Evolutionary conservation across 305 asterid genomes (phyloP), one percentile per base, ranked within the genome.

Genomic region (Solanum hybrid): DNA sequence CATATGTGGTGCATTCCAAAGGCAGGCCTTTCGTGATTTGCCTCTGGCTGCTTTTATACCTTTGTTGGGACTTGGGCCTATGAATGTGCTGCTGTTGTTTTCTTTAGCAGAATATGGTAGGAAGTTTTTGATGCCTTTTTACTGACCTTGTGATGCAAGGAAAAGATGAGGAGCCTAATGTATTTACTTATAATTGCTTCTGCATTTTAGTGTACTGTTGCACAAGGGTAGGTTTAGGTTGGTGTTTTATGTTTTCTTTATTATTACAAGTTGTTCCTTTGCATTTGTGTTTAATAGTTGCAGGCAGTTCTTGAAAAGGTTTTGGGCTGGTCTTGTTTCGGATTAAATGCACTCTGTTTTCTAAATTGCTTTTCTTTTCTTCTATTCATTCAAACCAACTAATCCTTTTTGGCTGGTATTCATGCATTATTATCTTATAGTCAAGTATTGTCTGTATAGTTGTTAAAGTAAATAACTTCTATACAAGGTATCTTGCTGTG

Each of bases 41-140:
- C 41, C 45, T 84, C 88, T 6, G 38, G 88, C 51, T 84, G 77
- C 78, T 85, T 85, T 85, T 85, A 85, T 32, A 85, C 88, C 75
- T 85, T 57, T 57, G 77, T 85, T 57, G 32, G 77, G 88, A 31
- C 88, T 22, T 32, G 32, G 77, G 88, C 45, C 88, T 31, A 32
- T 85, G 88, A 32, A 32, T 85, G 38, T 57, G 45, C 76, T 57
- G 41, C 41, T 31, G 85, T 84, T 27, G 5, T 45, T 22, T 31
- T 10, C 15, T 32, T 33, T 10, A 84, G 77, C 32, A 31, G 77
- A 57, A 57, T 10, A 32, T 85, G 77, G 27, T 51, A 27, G 88
- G 76, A 57, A 85, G 22, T 36, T 57, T 85, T 57, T 57, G 45
- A 22, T 85, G 34, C 88, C 88, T 51, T 85, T 85, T 85, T 51